Base-by-base conservation (phyloP, 768 basidiomycete genomes). In the Wakefieldia striispora region DNA sequence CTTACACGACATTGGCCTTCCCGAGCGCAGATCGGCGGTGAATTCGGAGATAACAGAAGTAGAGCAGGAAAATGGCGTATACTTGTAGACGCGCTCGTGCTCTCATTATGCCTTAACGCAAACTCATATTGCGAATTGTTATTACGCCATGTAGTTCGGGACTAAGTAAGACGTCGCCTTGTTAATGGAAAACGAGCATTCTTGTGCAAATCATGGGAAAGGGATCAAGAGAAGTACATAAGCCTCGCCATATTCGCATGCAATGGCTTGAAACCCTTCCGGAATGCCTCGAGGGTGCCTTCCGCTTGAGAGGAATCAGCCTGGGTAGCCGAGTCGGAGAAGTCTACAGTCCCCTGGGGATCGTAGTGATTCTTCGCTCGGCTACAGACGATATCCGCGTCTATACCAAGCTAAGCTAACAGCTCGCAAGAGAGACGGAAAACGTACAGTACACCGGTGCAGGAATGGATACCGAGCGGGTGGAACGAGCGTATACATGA, bases 341-440 rank as follows among this genome's bases (percentile, higher is more conserved):
- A 74, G 55, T 84, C 79, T 0, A 88, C 54, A 6, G 69, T 63
- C n/a, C 71, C 72, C 17, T 75, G 70, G 1, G 89, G 88, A 49
- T 84, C 80, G 57, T 86, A 91, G 57, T 91, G 88, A 57, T 89
- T 88, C 69, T 86, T 89, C 0, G 88, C 85, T 3, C 90, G 79
- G 1, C 85, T 75, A 61, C 89, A 91, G 17, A 82, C 75, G 20
- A 84, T 86, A 61, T 90, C 86, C 8, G 87, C 88, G 61, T 90
- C 88, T 89, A 53, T 24, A 34, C 48, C 21, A 14, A 38, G 16
- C 27, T 47, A 16, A 53, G 52, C 31, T 36, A 16, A 33, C 2
- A 26, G 35, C 36, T 45, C 24, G 16, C 47, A 3, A 19, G 10
- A n/a, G 41, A 31, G 10, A 6, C 3, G 29, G 33, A 13, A 1